phyloP scores from a whole-genome alignment of 208 protist genomes.

The Acanthamoeba lenticulata region DNA sequence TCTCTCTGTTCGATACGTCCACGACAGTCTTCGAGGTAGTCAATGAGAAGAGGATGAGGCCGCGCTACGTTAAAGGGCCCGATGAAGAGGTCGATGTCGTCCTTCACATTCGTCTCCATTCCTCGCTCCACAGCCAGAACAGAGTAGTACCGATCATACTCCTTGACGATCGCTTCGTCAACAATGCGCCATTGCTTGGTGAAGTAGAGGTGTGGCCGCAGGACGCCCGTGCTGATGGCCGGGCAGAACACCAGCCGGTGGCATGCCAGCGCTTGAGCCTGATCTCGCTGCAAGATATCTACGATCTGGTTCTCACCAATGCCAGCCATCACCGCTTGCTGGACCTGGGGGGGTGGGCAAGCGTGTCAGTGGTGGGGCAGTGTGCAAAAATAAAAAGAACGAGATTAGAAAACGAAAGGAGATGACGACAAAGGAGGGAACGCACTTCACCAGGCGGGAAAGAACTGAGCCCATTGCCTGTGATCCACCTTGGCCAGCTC shows the following conservation, averaged over 20 bases:
- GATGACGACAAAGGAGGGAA: not conserved
- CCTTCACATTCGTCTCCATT: not conserved
- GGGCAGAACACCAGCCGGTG: not conserved
- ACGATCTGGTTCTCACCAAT: conserved; percentile 7
- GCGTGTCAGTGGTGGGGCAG: not conserved
- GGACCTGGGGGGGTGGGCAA: not conserved
- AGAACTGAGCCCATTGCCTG: not conserved
- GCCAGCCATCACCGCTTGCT: conserved; percentile 23
- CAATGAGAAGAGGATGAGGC: not conserved
- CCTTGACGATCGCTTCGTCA: not conserved
- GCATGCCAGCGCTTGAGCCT: not conserved
- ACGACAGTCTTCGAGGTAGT: conserved; percentile 3
- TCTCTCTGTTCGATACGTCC: not conserved
- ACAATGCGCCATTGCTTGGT: conserved; percentile 8
- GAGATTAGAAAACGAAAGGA: no score
- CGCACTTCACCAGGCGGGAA: not conserved
- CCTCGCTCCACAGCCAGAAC: not conserved
- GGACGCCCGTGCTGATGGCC: not conserved
- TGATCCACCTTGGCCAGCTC: not conserved
- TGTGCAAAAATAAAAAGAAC: not conserved
- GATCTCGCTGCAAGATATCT: not conserved
- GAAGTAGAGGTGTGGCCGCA: conserved; percentile 13
- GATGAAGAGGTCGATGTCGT: not conserved
- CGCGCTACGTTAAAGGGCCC: not conserved
- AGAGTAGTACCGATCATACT: not conserved